These are phyloP conservation scores for Penicillium sp. DNA, from an alignment of 2,329 filamentous ascomycete species.

Conservation along the genomic window DNA sequence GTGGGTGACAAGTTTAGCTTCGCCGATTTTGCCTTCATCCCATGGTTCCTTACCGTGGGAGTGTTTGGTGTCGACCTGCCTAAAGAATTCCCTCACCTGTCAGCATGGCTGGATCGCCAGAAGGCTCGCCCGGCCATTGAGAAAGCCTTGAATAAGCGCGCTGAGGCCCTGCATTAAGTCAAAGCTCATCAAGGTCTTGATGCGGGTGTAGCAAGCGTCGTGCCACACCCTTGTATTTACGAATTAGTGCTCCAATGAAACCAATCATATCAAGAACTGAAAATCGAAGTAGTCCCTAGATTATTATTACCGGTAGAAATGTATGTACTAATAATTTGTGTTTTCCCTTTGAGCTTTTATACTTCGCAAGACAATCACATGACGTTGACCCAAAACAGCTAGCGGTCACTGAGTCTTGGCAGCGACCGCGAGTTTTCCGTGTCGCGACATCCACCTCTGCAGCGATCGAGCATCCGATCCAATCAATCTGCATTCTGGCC, in stretches of 20 bases:
- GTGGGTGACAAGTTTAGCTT: slow-evolving; percentile 42
- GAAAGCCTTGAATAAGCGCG: slow-evolving; percentile 17
- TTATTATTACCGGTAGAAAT: too few species aligned
- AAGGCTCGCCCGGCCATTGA: slow-evolving; percentile 25
- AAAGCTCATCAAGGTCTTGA: too few species aligned
- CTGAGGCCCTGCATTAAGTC: slow-evolving; percentile 1
- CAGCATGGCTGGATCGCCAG: slow-evolving; percentile 28
- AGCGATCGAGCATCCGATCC: slow-evolving; percentile 23
- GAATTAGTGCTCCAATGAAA: too few species aligned
- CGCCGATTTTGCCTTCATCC: slow-evolving; percentile 40
- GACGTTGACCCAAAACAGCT: slow-evolving; percentile 11
- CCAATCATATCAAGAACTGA: too few species aligned
- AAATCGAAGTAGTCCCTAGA: too few species aligned
- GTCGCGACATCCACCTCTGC: slow-evolving; percentile 29
- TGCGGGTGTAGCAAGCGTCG: too few species aligned
- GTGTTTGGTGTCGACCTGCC: slow-evolving; percentile 22
- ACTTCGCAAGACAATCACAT: too few species aligned
- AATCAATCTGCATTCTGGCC: slow-evolving; percentile 16
- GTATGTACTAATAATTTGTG: too few species aligned
- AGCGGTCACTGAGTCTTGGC: slow-evolving; percentile 26
- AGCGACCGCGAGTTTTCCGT: slow-evolving; percentile 31
- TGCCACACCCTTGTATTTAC: too few species aligned
- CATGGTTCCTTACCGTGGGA: slow-evolving; percentile 27
- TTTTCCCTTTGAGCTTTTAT: too few species aligned
- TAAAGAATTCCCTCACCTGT: slow-evolving; percentile 27